Evolutionary conservation across 176 grass and related monocot genomes (phyloP), one percentile per base, ranked within the genome.

Genomic region (Oryza meridionalis): DNA sequence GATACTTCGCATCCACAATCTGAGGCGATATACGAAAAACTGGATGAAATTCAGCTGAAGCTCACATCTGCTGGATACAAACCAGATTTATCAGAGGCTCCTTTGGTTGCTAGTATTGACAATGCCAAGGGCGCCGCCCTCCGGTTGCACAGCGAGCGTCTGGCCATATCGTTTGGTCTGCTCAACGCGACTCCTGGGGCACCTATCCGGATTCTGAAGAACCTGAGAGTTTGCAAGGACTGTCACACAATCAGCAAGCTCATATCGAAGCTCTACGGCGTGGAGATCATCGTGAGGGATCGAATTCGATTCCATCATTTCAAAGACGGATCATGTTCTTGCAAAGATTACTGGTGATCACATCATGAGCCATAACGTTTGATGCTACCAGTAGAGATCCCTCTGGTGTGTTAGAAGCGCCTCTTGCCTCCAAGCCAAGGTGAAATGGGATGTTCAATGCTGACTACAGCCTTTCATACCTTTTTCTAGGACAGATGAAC

Each of bases 301-400:
- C 83, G 96, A 49, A 95, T 93, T 72, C 88, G 93, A 9, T 98
- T 95, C 74, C 96, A 95, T 70, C 92, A 95, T 51, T 98, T 98
- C 76, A 98, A 77, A 72, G 89, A 93, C 75, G 92, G 96, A 2
- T 84, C 71, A 8, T 98, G 96, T 77, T 93, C 96, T 77, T 92
- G 93, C 82, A 91, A 88, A 83, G 91, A 93, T 82, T 98, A 95
- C 65, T 95, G 96, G 96, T 98, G 91, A 98, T 80, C 22, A 46
- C 63, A 62, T 25, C 38, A 40, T 55, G 24, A 81, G 19, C 66
- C 19, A 73, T 25, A 33, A 11, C 7, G 3, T 43, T 2, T 27
- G 19, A 61, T 77, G 8, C 33, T 84, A 16, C 12, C 4, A 49
- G 21, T 1, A 89, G 27, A 76, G 37, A 70, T 67, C 16, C 15